Percentiles rank a stretch among this genome's conserved stretches.
Conservation (phyloP, 495 filamentous ascomycete genomes). For the Xylaria venustula region DNA sequence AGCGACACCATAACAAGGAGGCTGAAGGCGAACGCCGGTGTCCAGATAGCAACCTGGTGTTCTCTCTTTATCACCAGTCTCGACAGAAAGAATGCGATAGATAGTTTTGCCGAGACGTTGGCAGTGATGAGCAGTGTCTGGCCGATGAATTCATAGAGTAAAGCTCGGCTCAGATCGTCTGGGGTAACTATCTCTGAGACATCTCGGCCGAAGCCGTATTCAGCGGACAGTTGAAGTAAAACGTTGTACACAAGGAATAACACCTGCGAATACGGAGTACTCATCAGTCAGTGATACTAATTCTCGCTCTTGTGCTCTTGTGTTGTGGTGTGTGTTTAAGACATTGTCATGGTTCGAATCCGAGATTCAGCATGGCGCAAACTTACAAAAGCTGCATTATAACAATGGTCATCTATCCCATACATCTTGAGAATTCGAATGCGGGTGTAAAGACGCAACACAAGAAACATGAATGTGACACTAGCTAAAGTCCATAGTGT, state of each 20-base stretch:
- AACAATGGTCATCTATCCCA: neutral
- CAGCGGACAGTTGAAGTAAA: neutral
- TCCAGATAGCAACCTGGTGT: neutral
- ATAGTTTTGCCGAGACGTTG: constrained; percentile 1
- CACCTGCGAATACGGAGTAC: neutral
- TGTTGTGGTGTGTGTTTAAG: neutral
- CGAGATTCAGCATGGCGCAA: neutral
- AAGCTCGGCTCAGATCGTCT: neutral
- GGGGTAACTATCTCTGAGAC: neutral
- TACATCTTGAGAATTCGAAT: neutral
- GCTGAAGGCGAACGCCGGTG: neutral
- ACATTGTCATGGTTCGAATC: neutral
- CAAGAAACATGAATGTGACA: neutral
- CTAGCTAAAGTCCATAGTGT: neutral
- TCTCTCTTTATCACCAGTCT: neutral
- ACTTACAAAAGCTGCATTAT: constrained; percentile 1
- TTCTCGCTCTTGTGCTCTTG: neutral
- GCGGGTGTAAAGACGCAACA: neutral
- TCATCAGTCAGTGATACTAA: neutral
- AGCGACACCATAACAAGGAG: neutral
- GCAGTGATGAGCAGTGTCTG: constrained; percentile 6
- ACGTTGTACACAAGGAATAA: neutral
- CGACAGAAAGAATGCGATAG: neutral
- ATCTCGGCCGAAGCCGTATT: neutral
- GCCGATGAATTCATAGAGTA: neutral